Base-by-base conservation (phyloP, 2,329 filamentous ascomycete species). In the Hymenoscyphus repandus region DNA sequence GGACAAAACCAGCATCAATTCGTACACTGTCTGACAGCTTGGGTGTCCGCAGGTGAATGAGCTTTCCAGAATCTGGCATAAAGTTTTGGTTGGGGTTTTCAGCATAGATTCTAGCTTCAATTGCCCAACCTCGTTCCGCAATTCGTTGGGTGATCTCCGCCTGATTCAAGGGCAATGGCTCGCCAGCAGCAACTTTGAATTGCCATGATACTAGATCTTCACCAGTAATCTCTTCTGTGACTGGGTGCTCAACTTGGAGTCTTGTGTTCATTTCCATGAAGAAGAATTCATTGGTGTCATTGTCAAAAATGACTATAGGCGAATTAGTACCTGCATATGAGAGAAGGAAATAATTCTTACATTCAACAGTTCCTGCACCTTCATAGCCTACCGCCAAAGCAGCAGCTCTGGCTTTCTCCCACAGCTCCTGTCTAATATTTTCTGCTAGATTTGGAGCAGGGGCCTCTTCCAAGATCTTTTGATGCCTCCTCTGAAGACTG, bases 41-140 rank as follows among this genome's bases (percentile, higher is more conserved):
- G 0, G 92, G 91, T 1, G 88, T 90, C 32, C 81, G 79, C 10
- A 97, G 80, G 67, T 96, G 89, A 5, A 95, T 76, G 1, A 99
- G 78, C 61, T 82, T 86, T 34, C 93, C 93, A 0, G 93, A 96
- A 66, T 96, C 92, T 0, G 93, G 93, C 57, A 96, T 85, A 70
- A 99, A 99, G 49, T 90, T 90, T 68, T 79, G 88, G 60, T 88
- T 86, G 1, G 93, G 93, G 63, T 91, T 95, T 69, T 99, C 93
- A 7, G 93, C 93, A 67, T 99, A 99, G 60, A 99, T 96, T 51
- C 93, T 80, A 13, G 92, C 92, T 73, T 99, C 93, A 54, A 99
- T 95, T 10, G 91, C 93, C 62, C 91, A 88, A 1, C 93, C 93
- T 41, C 83, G 78, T 58, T 78, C 76, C 32, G 76, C 75, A 67